phyloP scores from a whole-genome alignment of 148 eudicot species.

The Rheum nobile region DNA sequence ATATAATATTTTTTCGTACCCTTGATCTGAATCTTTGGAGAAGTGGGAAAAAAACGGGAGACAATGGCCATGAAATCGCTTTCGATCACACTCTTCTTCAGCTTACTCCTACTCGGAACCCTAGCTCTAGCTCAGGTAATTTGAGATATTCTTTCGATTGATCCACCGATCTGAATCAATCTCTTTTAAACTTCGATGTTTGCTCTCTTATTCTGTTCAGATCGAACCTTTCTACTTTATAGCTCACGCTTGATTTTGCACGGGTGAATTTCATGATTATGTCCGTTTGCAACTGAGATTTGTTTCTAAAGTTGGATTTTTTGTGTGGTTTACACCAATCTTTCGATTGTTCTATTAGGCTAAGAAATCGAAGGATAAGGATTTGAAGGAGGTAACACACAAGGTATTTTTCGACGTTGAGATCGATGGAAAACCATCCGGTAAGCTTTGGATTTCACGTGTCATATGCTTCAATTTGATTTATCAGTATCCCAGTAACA shows the following conservation, averaged over 20 bases:
- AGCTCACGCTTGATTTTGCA: neutral
- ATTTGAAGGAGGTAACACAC: slow-evolving; percentile 75
- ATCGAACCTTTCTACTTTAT: neutral
- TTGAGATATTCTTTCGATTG: neutral
- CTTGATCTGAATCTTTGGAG: neutral
- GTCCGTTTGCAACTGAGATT: neutral
- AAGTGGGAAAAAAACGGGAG: slow-evolving; percentile 2
- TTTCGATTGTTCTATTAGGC: slow-evolving; percentile 31
- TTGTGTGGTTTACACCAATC: neutral
- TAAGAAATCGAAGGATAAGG: slow-evolving; percentile 50
- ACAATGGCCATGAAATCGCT: slow-evolving; percentile 29
- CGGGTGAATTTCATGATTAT: neutral
- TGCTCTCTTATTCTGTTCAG: neutral
- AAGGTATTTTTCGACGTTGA: slow-evolving; percentile 89
- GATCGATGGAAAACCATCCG: slow-evolving; percentile 84
- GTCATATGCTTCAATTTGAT: neutral
- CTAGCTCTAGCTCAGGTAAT: slow-evolving; percentile 46
- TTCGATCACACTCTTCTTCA: slow-evolving; percentile 21
- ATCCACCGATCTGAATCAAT: neutral
- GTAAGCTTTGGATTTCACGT: slow-evolving; percentile 21
- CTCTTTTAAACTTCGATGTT: neutral
- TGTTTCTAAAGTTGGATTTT: neutral
- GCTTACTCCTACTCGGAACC: slow-evolving; percentile 34
- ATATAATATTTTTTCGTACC: neutral
- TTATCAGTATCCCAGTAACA: neutral